A percentile compares a stretch with the other conserved stretches of the same genome.
phyloP scores from a whole-genome alignment of 495 filamentous ascomycete genomes.

The Podospora pseudoanserina region DNA sequence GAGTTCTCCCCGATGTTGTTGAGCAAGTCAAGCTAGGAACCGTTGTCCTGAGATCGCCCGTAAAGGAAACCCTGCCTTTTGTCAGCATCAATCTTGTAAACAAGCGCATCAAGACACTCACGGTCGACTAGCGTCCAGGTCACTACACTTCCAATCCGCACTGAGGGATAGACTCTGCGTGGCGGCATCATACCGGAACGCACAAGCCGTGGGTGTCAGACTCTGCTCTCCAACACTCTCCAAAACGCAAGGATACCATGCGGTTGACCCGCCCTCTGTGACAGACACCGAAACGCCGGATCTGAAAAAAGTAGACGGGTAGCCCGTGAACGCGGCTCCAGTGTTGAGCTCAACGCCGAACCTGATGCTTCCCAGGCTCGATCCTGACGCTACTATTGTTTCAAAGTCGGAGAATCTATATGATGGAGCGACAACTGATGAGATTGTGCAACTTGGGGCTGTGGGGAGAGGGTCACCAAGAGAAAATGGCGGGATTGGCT shows the following conservation, averaged over 20 bases:
- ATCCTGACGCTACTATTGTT: conserved; percentile 2
- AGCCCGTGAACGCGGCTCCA: conserved; percentile 19
- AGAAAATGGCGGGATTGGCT: conserved; percentile 23
- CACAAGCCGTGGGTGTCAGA: conserved; percentile 22
- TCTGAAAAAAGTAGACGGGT: conserved; percentile 16
- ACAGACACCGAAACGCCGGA: conserved; percentile 6
- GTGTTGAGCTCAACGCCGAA: conserved; percentile 31
- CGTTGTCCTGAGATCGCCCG: conserved; percentile 12
- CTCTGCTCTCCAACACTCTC: conserved; percentile 16
- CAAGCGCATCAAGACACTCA: conserved; percentile 15
- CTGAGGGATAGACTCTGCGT: conserved; percentile 17
- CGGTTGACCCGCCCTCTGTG: background rate
- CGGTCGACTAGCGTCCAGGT: conserved; percentile 26
- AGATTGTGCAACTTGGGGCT: conserved; percentile 29
- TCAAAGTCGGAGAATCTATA: conserved; percentile 28
- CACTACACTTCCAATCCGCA: conserved; percentile 30
- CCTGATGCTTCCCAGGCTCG: conserved; percentile 8
- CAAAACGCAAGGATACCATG: conserved; percentile 27
- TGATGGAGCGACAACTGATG: conserved; percentile 26
- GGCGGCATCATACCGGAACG: conserved; percentile 17
- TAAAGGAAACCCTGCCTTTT: conserved; percentile 6
- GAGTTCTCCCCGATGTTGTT: conserved; percentile 3
- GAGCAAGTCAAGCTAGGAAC: conserved; percentile 9
- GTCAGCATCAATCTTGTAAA: background rate
- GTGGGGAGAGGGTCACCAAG: conserved; percentile 28